Conservation (phyloP, 1,284 basidiomycete genomes). For the Austroboletus novae-zelandiae region DNA sequence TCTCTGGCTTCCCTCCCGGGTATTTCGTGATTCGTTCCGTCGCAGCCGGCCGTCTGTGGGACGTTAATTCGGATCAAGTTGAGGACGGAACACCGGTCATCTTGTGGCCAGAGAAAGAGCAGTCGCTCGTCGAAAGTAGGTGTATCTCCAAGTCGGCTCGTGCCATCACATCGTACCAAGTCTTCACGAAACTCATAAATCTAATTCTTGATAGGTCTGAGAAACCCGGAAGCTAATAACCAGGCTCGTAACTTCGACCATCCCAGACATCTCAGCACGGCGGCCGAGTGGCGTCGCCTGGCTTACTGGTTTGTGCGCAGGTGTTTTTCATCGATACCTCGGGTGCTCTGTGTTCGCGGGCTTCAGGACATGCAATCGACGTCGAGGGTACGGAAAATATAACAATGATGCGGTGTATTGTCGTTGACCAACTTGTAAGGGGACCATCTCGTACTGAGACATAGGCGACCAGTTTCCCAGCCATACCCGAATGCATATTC, state of each 20-base stretch:
- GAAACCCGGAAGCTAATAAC: slow-evolving; percentile 66
- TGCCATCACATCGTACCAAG: not conserved
- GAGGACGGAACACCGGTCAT: slow-evolving; percentile 66
- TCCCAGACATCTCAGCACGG: not conserved
- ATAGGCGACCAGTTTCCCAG: slow-evolving; percentile 66
- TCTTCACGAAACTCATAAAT: slow-evolving; percentile 10
- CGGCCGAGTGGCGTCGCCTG: not conserved
- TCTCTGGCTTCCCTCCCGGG: slow-evolving; percentile 66
- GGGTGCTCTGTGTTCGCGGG: slow-evolving; percentile 70
- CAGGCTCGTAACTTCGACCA: slow-evolving; percentile 45
- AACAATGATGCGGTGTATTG: not conserved
- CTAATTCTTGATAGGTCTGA: slow-evolving; percentile 46
- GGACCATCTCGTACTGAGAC: slow-evolving; percentile 64
- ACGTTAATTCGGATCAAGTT: slow-evolving; percentile 53
- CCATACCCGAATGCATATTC: slow-evolving; percentile 75
- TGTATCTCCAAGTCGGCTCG: not conserved
- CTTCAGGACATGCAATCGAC: slow-evolving; percentile 79
- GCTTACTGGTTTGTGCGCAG: slow-evolving; percentile 33
- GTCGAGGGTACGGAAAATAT: slow-evolving; percentile 54
- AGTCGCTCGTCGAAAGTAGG: slow-evolving; percentile 69
- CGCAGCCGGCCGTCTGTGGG: slow-evolving; percentile 58
- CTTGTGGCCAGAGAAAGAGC: slow-evolving; percentile 70
- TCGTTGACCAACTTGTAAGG: slow-evolving; percentile 36
- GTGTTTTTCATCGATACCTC: slow-evolving; percentile 78
- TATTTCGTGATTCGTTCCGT: slow-evolving; percentile 72